Base-by-base conservation (phyloP, 768 basidiomycete species). In the Porpolomopsis calyptriformis region DNA sequence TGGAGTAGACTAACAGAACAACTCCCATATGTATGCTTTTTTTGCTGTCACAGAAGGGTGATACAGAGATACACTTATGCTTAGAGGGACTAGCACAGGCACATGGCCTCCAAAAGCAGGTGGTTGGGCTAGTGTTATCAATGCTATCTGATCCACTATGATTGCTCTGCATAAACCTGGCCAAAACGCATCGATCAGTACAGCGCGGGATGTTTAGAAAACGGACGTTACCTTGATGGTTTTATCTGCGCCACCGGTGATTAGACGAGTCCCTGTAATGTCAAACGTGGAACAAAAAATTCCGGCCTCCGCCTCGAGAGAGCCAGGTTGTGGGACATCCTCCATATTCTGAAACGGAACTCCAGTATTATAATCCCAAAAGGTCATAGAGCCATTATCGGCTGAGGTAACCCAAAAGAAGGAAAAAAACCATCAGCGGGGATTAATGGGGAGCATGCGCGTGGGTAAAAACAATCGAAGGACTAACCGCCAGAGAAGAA, bases 261-360 rank as follows among this genome's bases (percentile, higher is more conserved):
- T 91, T 48, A 99, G 62, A 48, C 94, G 73, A 26, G 93, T 92
- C 2, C 96, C 96, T 1, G 94, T 97, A 61, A 82, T 73, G 63
- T 98, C 96, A 64, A 98, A 99, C 12, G 90, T 93, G 12, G 92
- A 96, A 60, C 89, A 94, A 71, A 96, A 97, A 9, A 96, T 78
- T 47, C 94, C 94, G 0, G 94, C 82, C 64, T 99, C 96, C 0
- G 94, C 94, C 57, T 99, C 94, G 27, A 99, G 76, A 26, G 89
- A 93, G n/a, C 96, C 96, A 0, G 94, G 92, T 58, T 98, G 96
- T 1, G 93, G 92, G 2, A 92, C 74, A 57, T 97, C 93, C 42
- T 92, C 86, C 66, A 92, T 61, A 47, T 87, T 85, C 61, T 97
- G 94, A 75, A 97, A 98, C 6, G 94, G 85, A 29, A 85, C 81